Base-by-base conservation (phyloP, 768 basidiomycete species). In the Suillus americanus region DNA sequence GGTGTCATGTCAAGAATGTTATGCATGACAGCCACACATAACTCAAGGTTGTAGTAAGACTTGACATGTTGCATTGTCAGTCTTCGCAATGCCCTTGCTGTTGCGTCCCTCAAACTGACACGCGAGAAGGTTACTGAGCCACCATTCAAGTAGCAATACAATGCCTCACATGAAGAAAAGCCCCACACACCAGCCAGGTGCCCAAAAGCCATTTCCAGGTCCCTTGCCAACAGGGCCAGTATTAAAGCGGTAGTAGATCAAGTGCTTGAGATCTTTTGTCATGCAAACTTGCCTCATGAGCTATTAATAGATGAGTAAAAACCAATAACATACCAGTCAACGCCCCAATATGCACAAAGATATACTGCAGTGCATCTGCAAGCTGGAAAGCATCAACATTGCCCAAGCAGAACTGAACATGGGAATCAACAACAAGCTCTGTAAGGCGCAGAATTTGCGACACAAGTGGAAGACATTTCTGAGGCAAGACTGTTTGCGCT, bases 1-100 rank as follows among this genome's bases (percentile, higher is more conserved):
- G 97, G 97, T 97, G 98, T 98, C 97, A 99, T 98, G 81, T 99
- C 97, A 70, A 99, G 82, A 70, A 99, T 98, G 77, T 99, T 96
- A 79, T 98, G 97, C 97, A 99, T 99, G 71, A 99, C 97, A 55
- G 97, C 96, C 1, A 97, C 97, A 61, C 97, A 90, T 51, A 99
- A 81, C 75, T 99, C 97, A 41, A 99, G 84, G 76, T 99, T 97
- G 71, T 96, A 99, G 76, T 99, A 96, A 9, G 95, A 97, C 78
- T 99, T 97, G 16, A 99, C 97, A 72, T 96, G 89, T 79, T 99
- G 97, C 79, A 99, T 99, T 33, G 97, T 99, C 28, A 0, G 97
- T 99, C 82, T 97, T 97, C 2, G 97, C 97, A 65, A 96, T 86
- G 61, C 95, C 95, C 78, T 95, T 95, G 78, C 90, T 92, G 77